Base-by-base conservation (phyloP, 768 basidiomycete species). In the Boletellus emodensis region DNA sequence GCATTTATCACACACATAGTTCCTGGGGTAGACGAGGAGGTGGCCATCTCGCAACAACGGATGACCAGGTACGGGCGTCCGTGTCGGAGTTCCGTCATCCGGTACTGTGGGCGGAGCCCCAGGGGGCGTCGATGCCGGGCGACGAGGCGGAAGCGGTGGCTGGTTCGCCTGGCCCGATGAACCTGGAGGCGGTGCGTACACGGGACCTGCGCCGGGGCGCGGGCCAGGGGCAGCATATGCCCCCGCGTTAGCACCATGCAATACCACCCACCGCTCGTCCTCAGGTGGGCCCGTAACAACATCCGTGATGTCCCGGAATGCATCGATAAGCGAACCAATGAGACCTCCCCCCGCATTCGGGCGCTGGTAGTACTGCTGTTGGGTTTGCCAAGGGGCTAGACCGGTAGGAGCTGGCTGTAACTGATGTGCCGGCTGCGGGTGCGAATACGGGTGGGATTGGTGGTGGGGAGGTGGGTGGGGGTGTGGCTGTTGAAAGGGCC, bases 1-100 rank as follows among this genome's bases (percentile, higher is more conserved):
- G 88, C 89, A 91, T 74, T 87, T 90, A 2, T 68, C 61, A 56
- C 89, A 92, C 12, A 75, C 58, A 56, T 80, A 73, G 1, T 78
- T 76, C n/a, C 63, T 67, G 0, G 89, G 88, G 59, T 90, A 91
- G 0, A 90, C 81, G 7, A 92, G 70, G 8, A 87, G 63, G 43
- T 75, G 75, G 3, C 84, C 85, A 33, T 79, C 68, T 20, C 71
- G 71, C 48, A 92, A 66, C 4, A 91, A 70, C 0, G 87, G 84
- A 57, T 82, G 85, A 0, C 90, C 90, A 0, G 82, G 76, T 0
- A 73, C 71, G 4, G 90, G 87, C 3, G 62, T 71, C 6, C 64
- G 73, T 1, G 88, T 92, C 0, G 90, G 90, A 2, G 74, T 72
- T 0, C 79, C 78, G 55, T 86, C 84, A 47, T 81, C 75, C 1